Base-by-base conservation (phyloP, 2,329 filamentous ascomycete species). In the Aspergillus carbonarius region DNA sequence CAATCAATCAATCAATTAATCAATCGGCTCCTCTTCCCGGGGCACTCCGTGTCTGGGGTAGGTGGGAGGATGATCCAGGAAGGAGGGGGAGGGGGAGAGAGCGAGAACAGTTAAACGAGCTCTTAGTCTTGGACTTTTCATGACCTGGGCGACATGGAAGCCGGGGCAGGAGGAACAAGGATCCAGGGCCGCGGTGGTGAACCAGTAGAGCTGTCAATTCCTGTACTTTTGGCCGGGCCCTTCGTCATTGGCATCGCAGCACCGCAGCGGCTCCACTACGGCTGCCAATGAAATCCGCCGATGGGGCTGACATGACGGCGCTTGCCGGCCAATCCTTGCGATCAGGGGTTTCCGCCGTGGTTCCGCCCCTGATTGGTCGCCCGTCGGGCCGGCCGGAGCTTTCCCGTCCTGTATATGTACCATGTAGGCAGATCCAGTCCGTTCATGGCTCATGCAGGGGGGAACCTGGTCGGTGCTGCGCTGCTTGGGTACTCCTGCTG, bases 201-300 rank as follows among this genome's bases (percentile, higher is more conserved):
- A 30, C 23, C 44, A 48, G 44, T 60, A 60, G 60, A 63, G 62
- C 62, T 63, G 60, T 63, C 59, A 63, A 63, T 57, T 62, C 60
- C 42, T 54, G 52, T 53, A 46, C 48, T 54, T 48, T 47, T 48
- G 44, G 15, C n/a, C 44, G 44, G 25, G 15, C 44, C n/a, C 44
- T 30, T 48, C 44, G 44, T 48, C 44, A 48, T 48, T 48, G 44
- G 44, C 17, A 48, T 48, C 44, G 23, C 25, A 12, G 23, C 27
- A n/a, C 10, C n/a, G 20, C 44, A n/a, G 15, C 7, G 23, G 44
- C 25, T 48, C 44, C 44, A 48, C 44, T 17, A 25, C 44, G n/a
- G 23, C 25, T 30, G 44, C 44, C 44, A 48, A 48, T 48, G 23
- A 48, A 17, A 30, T 30, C 25, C 15, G 23, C 27, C 25, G 44